Evolutionary conservation across 495 filamentous ascomycete species (phyloP), one percentile per base, ranked within the genome.

Genomic region (Aspergillus funiculosus): DNA sequence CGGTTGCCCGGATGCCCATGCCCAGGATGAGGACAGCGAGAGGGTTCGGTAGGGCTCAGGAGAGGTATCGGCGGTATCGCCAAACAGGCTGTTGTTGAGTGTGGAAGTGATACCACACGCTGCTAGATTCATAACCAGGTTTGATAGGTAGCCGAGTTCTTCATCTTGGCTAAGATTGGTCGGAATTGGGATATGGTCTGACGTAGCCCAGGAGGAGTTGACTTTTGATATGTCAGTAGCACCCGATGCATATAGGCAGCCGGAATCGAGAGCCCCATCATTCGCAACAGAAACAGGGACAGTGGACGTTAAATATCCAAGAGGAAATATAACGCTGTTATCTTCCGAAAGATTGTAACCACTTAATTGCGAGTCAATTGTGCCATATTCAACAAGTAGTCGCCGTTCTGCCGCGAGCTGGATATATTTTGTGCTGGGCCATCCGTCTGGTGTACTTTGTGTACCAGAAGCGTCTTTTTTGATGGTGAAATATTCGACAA

Each of bases 161-260:
- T 60, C 44, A n/a, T 61, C 59, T n/a, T 57, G 52, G 22, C 57
- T 67, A 20, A 63, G 46, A 34, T 40, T 59, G 6, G 48, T 31
- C n/a, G 59, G 58, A 11, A 62, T 37, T 1, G 68, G 46, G n/a
- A 71, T 45, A 13, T 41, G 19, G 34, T 43, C 54, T 11, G 60
- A 56, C n/a, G 59, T 24, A 18, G 78, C 77, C 79, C 80, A 85
- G 6, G 80, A 83, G 4, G 73, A 67, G 50, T 83, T 83, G 18
- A 60, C 60, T 6, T 59, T 44, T 7, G 67, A 59, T n/a, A 79
- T 48, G 4, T 54, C 39, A 4, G 65, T 56, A 1, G 52, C 63
- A 1, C 54, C 60, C 1, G 66, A 50, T 24, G 67, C 47, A 46
- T 78, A 77, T 25, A 78, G 64, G 56, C 81, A 85, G 15, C 75